phyloP scores from a whole-genome alignment of 805 yeast genomes.

The Zygoascus biomembranicola region DNA sequence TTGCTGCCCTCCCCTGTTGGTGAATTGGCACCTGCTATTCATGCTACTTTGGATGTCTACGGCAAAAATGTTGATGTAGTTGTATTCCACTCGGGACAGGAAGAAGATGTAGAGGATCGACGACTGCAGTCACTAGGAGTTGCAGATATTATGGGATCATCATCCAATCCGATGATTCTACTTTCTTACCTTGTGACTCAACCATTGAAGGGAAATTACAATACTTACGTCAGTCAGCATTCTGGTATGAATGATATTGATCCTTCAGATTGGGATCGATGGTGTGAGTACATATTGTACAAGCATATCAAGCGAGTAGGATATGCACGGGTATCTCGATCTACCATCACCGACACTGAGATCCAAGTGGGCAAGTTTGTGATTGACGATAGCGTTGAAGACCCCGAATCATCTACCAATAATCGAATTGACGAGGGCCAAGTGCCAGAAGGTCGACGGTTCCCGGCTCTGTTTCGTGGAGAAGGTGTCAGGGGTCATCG shows the following conservation, averaged over 20 bases:
- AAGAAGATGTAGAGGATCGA: conserved; percentile 93
- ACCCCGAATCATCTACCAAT: conserved; percentile 35
- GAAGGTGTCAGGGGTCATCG: conserved; percentile 91
- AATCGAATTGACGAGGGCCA: conserved; percentile 46
- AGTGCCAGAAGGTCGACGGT: conserved; percentile 55
- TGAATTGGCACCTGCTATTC: conserved; percentile 96
- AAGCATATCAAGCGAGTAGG: conserved; percentile 81
- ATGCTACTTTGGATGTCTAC: conserved; percentile 87
- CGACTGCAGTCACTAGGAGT: conserved; percentile 73
- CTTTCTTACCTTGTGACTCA: conserved; percentile 85
- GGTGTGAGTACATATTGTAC: conserved; percentile 96
- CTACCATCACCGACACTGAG: conserved; percentile 94
- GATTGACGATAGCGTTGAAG: conserved; percentile 38
- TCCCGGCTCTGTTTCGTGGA: conserved; percentile 75
- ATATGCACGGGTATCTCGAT: conserved; percentile 88
- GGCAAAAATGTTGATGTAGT: conserved; percentile 84
- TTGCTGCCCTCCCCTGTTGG: conserved; percentile 95
- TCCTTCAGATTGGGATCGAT: conserved; percentile 88
- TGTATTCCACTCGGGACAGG: conserved; percentile 97
- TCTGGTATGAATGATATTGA: conserved; percentile 93
- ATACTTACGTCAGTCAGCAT: conserved; percentile 75
- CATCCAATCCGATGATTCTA: conserved; percentile 73
- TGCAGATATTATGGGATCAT: conserved; percentile 68
- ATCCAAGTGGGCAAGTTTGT: conserved; percentile 91
- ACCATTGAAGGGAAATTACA: conserved; percentile 84